phyloP scores from a whole-genome alignment of 1,139 yeast species.

The Candida albicans region DNA sequence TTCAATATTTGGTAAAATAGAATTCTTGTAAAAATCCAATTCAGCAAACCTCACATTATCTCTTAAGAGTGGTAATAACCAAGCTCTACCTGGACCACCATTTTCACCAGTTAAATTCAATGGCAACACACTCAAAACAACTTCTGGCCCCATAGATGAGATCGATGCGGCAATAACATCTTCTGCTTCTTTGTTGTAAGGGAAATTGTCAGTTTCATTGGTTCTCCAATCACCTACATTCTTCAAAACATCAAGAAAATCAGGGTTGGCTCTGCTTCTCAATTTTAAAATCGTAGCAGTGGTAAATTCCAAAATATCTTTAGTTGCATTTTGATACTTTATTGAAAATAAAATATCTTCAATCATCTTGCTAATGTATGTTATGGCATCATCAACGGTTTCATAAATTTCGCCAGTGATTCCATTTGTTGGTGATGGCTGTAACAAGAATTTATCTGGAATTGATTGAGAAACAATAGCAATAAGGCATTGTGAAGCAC shows the following conservation, averaged over 20 bases:
- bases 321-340: constrained; percentile 75
- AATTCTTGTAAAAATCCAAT: constrained; percentile 58
- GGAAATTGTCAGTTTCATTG: constrained; percentile 66
- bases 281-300: constrained; percentile 65
- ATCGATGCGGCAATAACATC: constrained; percentile 77
- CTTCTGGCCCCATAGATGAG: constrained; percentile 81
- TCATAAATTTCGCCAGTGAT: constrained; percentile 51
- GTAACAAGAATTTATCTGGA: constrained; percentile 56
- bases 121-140: constrained; percentile 72
- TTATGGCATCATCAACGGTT: constrained; percentile 52
- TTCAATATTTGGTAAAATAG: constrained; percentile 68
- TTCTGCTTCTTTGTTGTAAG: constrained; percentile 78
- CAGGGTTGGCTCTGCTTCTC: constrained; percentile 70
- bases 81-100: constrained; percentile 76
- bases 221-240: constrained; percentile 87
- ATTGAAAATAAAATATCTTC: constrained; percentile 65
- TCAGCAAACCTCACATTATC: constrained; percentile 77
- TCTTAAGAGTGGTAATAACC: constrained; percentile 91
- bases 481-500: constrained; percentile 85
- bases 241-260: constrained; percentile 62
- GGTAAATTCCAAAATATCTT: constrained; percentile 69
- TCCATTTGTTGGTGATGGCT: constrained; percentile 44
- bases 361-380: constrained; percentile 49
- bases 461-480: constrained; percentile 70
- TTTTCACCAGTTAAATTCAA: constrained; percentile 55